phyloP scores from a whole-genome alignment of 768 basidiomycete genomes.

The Thelephora ganbajun region DNA sequence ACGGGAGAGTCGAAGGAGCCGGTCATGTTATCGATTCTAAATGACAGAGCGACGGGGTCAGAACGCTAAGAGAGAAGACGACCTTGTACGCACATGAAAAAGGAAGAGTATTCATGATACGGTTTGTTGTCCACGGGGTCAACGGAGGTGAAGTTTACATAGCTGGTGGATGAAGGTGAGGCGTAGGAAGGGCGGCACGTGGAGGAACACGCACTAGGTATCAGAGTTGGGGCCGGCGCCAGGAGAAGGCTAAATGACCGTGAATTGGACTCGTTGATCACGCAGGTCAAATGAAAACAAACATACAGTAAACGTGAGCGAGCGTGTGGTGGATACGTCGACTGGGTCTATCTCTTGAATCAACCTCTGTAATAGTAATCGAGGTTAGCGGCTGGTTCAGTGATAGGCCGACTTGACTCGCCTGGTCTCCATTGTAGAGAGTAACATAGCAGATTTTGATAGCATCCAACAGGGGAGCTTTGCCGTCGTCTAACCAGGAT shows the following conservation, averaged over 20 bases:
- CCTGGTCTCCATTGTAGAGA: slow-evolving; percentile 43
- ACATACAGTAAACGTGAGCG: slow-evolving; percentile 29
- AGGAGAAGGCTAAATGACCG: slow-evolving; percentile 32
- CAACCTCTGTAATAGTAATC: slow-evolving; percentile 30
- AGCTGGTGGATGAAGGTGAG: slow-evolving; percentile 25
- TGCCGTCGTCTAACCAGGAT: slow-evolving; percentile 53
- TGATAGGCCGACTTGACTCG: slow-evolving; percentile 15
- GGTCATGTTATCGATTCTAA: slow-evolving; percentile 42
- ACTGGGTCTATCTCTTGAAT: slow-evolving; percentile 37
- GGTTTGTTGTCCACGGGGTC: slow-evolving; percentile 11
- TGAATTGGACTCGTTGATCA: neutral
- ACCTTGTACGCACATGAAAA: too few species aligned
- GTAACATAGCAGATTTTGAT: slow-evolving; percentile 43
- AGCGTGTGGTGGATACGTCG: slow-evolving; percentile 16
- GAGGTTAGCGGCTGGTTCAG: neutral
- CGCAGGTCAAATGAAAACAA: neutral
- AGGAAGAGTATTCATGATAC: slow-evolving; percentile 26
- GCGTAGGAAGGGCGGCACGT: neutral
- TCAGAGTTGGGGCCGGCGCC: slow-evolving; percentile 41
- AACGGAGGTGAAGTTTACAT: slow-evolving; percentile 41
- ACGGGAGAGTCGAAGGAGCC: slow-evolving; percentile 41
- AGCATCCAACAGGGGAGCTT: slow-evolving; percentile 27
- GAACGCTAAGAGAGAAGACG: slow-evolving; percentile 1
- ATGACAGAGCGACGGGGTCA: slow-evolving; percentile 1
- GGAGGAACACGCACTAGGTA: slow-evolving; percentile 33